Evolutionary conservation across 2,329 filamentous ascomycete species (phyloP), one percentile per base, ranked within the genome.

Genomic region (Coccinonectria pachysandricola): DNA sequence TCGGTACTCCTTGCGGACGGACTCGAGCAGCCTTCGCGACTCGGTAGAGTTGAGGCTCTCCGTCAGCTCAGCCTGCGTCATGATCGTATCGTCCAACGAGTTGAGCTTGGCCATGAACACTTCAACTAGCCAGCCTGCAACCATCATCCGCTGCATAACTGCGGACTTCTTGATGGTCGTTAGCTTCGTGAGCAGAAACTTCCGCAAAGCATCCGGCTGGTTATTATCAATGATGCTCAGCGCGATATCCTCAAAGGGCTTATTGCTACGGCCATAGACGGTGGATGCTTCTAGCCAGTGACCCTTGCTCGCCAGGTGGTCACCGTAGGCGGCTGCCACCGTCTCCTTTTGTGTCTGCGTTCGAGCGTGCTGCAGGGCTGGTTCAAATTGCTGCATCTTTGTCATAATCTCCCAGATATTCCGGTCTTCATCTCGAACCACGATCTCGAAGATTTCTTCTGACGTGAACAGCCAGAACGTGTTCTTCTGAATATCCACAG

Each of bases 101-200:
- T 98, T 95, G 21, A 98, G 68, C 56, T 94, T 95, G 5, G 86
- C 83, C 86, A 98, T 98, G 55, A 88, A 98, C 2, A 96, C 70
- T 54, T 98, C 91, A 7, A 95, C 68, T 21, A 98, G 69, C 91
- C 91, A 98, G 40, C 80, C 87, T 2, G 88, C 83, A 39, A 96
- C 77, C 85, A 98, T 94, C 38, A 83, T 80, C 32, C 88, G 69
- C 56, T 98, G 91, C 87, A 98, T 98, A 15, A 78, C 64, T 1
- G 78, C 76, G 1, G 78, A 71, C 53, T 87, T 93, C 53, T 86
- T 93, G 48, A 86, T 77, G 1, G 73, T 79, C 6, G 71, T 68
- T 16, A 98, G 64, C 56, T 93, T 95, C 0, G 85, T 82, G 12
- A 88, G 55, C 4, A 98, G 66, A 46, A 98, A 98, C 46, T 83